Percentiles rank a stretch among this genome's conserved stretches.
Evolutionary conservation across 2,329 filamentous ascomycete genomes (phyloP).

Genomic region (Fusarium veterinarium): DNA sequence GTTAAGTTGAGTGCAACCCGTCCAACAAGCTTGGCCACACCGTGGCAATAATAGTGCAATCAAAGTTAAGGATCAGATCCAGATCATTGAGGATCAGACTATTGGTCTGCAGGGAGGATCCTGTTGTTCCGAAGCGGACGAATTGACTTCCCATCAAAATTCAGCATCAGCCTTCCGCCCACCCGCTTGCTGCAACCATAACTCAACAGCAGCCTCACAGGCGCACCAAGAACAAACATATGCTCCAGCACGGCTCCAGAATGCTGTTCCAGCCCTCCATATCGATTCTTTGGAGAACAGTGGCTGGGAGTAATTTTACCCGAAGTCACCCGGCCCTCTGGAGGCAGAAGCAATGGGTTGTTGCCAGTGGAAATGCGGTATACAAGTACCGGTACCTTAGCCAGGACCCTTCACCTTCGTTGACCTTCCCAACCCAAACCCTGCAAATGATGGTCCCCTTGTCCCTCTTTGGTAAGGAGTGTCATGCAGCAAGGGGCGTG

Average conservation of each 20-base stretch:
- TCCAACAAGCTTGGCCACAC: slow-evolving; percentile 21
- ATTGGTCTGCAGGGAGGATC: slow-evolving; percentile 26
- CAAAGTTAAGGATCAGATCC: slow-evolving; percentile 18
- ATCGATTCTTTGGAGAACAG: slow-evolving; percentile 4
- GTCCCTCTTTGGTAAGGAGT: slow-evolving; percentile 26
- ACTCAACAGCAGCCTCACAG: slow-evolving; percentile 46
- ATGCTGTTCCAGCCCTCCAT: slow-evolving; percentile 29
- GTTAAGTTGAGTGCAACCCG: slow-evolving; percentile 38
- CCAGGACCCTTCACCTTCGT: slow-evolving; percentile 37
- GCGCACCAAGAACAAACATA: slow-evolving; percentile 14
- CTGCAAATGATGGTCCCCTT: slow-evolving; percentile 36
- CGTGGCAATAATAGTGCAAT: slow-evolving; percentile 33
- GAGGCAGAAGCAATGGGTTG: slow-evolving; percentile 7
- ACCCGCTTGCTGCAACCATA: slow-evolving; percentile 38
- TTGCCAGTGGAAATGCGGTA: neutral
- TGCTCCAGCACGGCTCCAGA: slow-evolving; percentile 18
- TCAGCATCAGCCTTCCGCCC: slow-evolving; percentile 41
- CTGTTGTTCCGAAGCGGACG: slow-evolving; percentile 32
- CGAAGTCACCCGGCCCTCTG: slow-evolving; percentile 43
- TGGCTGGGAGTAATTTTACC: slow-evolving; percentile 28
- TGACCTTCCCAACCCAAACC: slow-evolving; percentile 38
- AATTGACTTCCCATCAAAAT: slow-evolving; percentile 44
- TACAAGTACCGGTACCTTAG: slow-evolving; percentile 40
- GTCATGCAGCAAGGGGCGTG: slow-evolving; percentile 41
- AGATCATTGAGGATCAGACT: slow-evolving; percentile 3